Base-by-base conservation (phyloP, 768 basidiomycete genomes). In the Mycena sanguinolenta region DNA sequence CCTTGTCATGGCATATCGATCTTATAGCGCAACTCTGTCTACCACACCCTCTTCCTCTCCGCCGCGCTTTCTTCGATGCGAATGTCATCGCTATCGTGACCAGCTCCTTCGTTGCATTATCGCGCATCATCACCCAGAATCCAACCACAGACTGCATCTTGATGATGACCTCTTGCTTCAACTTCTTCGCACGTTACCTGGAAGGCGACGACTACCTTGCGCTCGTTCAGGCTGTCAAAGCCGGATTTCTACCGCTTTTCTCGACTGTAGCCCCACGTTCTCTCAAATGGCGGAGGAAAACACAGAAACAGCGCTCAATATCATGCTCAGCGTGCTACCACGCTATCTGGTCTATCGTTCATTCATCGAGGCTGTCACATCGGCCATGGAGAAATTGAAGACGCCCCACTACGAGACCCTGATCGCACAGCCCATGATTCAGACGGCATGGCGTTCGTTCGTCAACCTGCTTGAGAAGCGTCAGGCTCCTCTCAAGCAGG, bases 171-270 rank as follows among this genome's bases (percentile, higher is more conserved):
- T 71, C 79, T 3, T 75, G 75, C 7, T 75, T 84, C 49, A 76
- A 74, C 3, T 82, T 79, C 63, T 73, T 82, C 19, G 65, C 74
- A 23, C 80, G 79, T 64, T 81, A 75, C 59, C 74, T 84, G 27
- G 80, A 83, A 1, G 79, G 79, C 13, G 80, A 81, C 55, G 82
- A 82, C n/a, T 82, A 82, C 64, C 78, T 77, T 3, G 80, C 79
- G 76, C 76, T 82, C 4, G 73, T 70, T 0, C 77, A 80, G 58
- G 73, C 80, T 3, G 58, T 83, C 32, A 74, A 79, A n/a, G 77
- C 80, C 2, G 82, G 83, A 2, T 69, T 82, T 19, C 63, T 19
- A 64, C 63, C 16, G 80, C 80, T 0, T 79, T 78, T 53, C 72
- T 77, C 19, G 77, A 78, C 39, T 77, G 78, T 64, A 77, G 77